Evolutionary conservation across 2,329 filamentous ascomycete genomes (phyloP).

Genomic region (Sporothrix protearum): DNA sequence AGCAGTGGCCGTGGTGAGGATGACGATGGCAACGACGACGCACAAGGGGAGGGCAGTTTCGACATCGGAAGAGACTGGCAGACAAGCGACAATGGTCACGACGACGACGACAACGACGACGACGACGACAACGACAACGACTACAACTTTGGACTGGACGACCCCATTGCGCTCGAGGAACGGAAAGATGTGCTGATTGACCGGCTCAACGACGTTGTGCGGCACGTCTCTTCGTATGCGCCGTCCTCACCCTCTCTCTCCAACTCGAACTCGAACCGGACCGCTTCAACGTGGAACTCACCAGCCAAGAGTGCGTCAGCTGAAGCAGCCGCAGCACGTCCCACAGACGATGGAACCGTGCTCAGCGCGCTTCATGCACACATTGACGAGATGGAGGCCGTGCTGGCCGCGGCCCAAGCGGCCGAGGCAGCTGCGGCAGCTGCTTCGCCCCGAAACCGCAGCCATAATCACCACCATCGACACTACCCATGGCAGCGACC

Average conservation of each 20-base stretch:
- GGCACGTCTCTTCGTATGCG: conserved; percentile 35
- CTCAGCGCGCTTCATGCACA: conserved; percentile 40
- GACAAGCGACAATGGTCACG: conserved; percentile 17
- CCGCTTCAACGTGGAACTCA: conserved; percentile 16
- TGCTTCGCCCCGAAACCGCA: conserved; percentile 3
- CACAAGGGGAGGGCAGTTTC: neutral
- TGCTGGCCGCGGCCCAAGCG: conserved; percentile 28
- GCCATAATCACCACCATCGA: conserved; percentile 17
- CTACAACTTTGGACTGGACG: conserved; percentile 23
- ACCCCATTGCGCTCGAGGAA: conserved; percentile 34
- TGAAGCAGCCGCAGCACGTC: neutral
- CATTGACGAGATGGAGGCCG: conserved; percentile 44
- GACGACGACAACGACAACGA: too few relatives aligned
- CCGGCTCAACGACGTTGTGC: conserved; percentile 40
- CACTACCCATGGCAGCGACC: conserved; percentile 19
- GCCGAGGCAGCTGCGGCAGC: conserved; percentile 16
- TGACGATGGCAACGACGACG: neutral
- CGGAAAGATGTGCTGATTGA: conserved; percentile 47
- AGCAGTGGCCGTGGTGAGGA: neutral
- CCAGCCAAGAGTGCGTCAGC: conserved; percentile 9
- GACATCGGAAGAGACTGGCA: neutral
- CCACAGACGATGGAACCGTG: conserved; percentile 16
- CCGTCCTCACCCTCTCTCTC: conserved; percentile 26
- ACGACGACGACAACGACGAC: conserved; percentile 3
- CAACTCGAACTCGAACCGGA: conserved; percentile 28